Conservation (phyloP, 371 early-diverging fungal species). For the Sporodiniella umbellata region DNA sequence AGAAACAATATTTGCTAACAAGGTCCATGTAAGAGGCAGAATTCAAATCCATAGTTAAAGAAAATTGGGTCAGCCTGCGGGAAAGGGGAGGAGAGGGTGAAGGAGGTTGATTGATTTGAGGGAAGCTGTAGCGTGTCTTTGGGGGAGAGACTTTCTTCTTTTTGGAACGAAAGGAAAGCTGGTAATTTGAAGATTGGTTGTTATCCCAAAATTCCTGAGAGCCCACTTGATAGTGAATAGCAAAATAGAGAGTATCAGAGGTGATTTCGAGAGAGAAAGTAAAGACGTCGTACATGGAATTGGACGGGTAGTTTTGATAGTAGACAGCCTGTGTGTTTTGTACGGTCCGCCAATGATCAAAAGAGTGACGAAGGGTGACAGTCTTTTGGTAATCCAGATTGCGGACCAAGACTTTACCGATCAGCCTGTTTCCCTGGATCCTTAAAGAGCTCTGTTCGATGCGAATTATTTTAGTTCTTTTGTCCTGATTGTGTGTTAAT, state of each 20-base stretch:
- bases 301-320: slow-evolving; percentile 5
- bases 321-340: slow-evolving; percentile 13
- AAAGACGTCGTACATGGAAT: slow-evolving; percentile 15
- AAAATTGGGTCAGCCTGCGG: too few species aligned
- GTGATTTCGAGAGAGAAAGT: slow-evolving; percentile 20
- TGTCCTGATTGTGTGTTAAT: slow-evolving; percentile 17
- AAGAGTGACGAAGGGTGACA: slow-evolving; percentile 60
- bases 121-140: slow-evolving; percentile 18
- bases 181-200: slow-evolving; percentile 20
- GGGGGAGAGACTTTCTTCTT: not conserved
- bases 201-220: slow-evolving; percentile 23
- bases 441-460: slow-evolving; percentile 12
- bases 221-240: slow-evolving; percentile 30
- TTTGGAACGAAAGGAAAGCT: too few species aligned
- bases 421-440: slow-evolving; percentile 1
- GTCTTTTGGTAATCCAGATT: slow-evolving; percentile 72
- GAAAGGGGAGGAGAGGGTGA: slow-evolving; percentile 23
- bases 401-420: slow-evolving; percentile 58
- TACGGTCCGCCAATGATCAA: slow-evolving; percentile 62
- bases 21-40: slow-evolving; percentile 39
- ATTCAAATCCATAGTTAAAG: slow-evolving; percentile 21
- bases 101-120: slow-evolving; percentile 11
- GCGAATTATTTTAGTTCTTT: slow-evolving; percentile 19
- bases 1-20: slow-evolving; percentile 53
- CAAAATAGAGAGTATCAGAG: slow-evolving; percentile 33